phyloP scores from a whole-genome alignment of 768 basidiomycete species.

The Collybiopsis confluens region DNA sequence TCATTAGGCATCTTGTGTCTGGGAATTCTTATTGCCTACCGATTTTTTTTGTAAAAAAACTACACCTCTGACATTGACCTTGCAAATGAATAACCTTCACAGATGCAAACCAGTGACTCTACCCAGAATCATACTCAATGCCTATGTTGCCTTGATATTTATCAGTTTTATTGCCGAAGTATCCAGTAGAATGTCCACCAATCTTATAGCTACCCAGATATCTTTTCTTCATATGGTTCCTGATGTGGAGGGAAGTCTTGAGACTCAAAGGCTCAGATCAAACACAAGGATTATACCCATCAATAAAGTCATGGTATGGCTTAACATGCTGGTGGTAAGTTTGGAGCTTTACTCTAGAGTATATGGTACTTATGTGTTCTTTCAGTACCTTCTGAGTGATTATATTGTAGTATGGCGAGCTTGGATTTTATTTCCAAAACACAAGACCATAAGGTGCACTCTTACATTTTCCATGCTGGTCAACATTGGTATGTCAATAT shows the following conservation, averaged over 20 bases:
- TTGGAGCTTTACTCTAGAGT: too few relatives aligned
- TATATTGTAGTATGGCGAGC: too few relatives aligned
- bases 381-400: too few relatives aligned
- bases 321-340: too few relatives aligned
- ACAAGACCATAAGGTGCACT: too few relatives aligned
- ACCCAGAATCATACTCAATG: background rate
- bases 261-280: background rate
- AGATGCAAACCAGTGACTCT: background rate
- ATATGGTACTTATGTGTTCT: too few relatives aligned
- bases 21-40: too few relatives aligned
- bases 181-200: background rate
- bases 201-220: background rate
- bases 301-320: background rate
- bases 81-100: too few relatives aligned
- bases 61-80: too few relatives aligned
- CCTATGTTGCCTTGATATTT: background rate
- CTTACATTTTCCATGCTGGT: background rate
- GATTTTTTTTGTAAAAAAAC: background rate
- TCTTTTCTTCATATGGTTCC: too few relatives aligned
- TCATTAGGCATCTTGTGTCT: too few relatives aligned
- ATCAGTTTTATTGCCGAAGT: background rate
- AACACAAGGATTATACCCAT: background rate
- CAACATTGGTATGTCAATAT: background rate
- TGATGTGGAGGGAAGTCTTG: background rate
- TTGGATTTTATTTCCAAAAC: too few relatives aligned